These are phyloP conservation scores for Centrapalus pauciflorus DNA, from an alignment of 129 eudicot species.

Conservation along the genomic window DNA sequence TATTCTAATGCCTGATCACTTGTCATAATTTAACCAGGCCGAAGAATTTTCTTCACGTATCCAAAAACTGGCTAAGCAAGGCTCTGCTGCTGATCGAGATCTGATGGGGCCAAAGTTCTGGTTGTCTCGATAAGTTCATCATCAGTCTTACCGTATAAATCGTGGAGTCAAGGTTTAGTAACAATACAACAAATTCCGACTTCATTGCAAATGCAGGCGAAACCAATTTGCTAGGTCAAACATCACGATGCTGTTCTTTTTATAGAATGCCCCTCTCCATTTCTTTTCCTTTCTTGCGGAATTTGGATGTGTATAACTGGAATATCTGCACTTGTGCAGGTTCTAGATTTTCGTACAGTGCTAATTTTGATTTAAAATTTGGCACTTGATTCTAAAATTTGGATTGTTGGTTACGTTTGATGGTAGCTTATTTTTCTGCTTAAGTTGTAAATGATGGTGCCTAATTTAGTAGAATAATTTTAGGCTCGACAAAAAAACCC, in stretches of 20 bases:
- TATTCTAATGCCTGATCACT: background rate
- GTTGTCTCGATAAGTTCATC: conserved; percentile 36
- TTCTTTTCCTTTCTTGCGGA: background rate
- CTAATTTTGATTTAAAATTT: background rate
- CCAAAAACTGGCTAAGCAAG: conserved; percentile 78
- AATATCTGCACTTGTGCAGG: background rate
- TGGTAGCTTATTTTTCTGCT: background rate
- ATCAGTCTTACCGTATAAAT: background rate
- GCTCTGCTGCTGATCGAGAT: conserved; percentile 77
- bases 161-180: background rate
- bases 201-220: background rate
- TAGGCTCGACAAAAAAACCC: too few relatives aligned
- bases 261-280: background rate
- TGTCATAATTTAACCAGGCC: conserved; percentile 45
- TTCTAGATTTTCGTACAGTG: background rate
- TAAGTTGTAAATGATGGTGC: too few relatives aligned
- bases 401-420: conserved; percentile 9
- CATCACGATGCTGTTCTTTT: background rate
- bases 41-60: conserved; percentile 88
- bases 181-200: background rate
- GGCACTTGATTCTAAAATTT: background rate
- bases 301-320: conserved; percentile 4
- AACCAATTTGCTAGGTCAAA: conserved; percentile 1
- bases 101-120: conserved; percentile 57
- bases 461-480: too few relatives aligned